Conservation (phyloP, 1,139 yeast genomes). For the Hansenula lynferdii region DNA sequence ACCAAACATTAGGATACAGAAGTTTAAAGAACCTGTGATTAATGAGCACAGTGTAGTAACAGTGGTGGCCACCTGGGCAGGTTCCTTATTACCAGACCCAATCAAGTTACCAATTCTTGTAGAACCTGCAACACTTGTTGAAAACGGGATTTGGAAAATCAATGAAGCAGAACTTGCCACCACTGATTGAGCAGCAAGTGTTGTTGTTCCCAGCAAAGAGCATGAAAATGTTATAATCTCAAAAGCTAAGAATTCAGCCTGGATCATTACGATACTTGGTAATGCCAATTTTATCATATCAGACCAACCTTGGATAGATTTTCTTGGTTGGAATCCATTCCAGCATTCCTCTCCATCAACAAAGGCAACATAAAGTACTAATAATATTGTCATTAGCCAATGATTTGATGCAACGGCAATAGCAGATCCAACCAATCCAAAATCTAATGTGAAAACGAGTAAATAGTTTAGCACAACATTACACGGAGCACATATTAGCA, state of each 20-base stretch:
- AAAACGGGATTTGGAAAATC: conserved; percentile 33
- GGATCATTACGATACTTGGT: conserved; percentile 82
- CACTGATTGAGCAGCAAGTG: conserved; percentile 34
- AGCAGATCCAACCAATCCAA: conserved; percentile 69
- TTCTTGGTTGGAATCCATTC: conserved; percentile 51
- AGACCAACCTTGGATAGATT: conserved; percentile 51
- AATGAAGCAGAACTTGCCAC: conserved; percentile 32
- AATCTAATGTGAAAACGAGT: conserved; percentile 51
- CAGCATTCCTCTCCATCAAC: conserved; percentile 69
- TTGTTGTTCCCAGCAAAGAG: conserved; percentile 31
- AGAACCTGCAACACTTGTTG: conserved; percentile 33
- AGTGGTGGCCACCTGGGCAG: conserved; percentile 25
- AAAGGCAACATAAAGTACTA: conserved; percentile 46
- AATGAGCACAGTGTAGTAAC: conserved; percentile 32
- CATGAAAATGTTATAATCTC: conserved; percentile 57
- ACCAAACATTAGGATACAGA: conserved; percentile 22
- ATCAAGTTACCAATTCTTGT: conserved; percentile 32
- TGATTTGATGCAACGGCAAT: conserved; percentile 57
- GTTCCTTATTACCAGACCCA: conserved; percentile 23
- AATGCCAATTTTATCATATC: conserved; percentile 65
- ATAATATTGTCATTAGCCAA: conserved; percentile 54
- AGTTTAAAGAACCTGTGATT: conserved; percentile 25
- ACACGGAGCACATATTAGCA: conserved; percentile 30
- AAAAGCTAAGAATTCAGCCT: conserved; percentile 83
- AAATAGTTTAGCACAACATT: conserved; percentile 40